Evolutionary conservation across 331 rosid genomes (phyloP), one percentile per base, ranked within the genome.

Genomic region (Arachis monticola): DNA sequence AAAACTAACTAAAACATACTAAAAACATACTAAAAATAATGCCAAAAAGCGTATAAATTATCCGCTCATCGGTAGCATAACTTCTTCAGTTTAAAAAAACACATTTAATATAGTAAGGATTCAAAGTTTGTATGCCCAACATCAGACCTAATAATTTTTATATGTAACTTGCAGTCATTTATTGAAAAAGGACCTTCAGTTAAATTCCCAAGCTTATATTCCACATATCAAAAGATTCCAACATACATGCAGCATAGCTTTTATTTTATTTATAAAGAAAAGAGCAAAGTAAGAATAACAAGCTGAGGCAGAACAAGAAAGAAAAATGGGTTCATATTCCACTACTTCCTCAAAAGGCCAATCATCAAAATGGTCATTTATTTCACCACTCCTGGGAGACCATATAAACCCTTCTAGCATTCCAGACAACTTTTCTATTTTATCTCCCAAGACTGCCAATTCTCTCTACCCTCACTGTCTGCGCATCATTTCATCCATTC

Each of bases 381-480:
- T 83, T 82, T 83, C 90, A 67, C 83, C 69, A 73, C 82, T 70
- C 79, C 72, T 86, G 50, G 95, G 95, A 76, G 95, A 86, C 90
- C 94, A 88, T 78, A 92, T 83, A 64, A 94, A 83, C 67, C 96
- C 91, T 77, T 86, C 93, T 68, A 92, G 86, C 89, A 92, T 82
- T 75, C 93, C 93, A 70, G 92, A 89, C 44, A 87, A 78, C 85
- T 85, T 92, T 76, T 92, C 93, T 60, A 90, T 81, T 78, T 90
- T 92, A 74, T 92, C 97, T 74, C 97, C 99, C 87, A 92, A 81
- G 77, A 88, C 79, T 2, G 96, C 93, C 78, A 92, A 81, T 84
- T 94, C 99, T 80, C 97, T 92, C 99, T 97, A 88, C 53, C 99
- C 99, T 83, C 96, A 84, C 84, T 94, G 93, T 51, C 96, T 92